Evolutionary conservation across 345 rosid genomes (phyloP), one percentile per base, ranked within the genome.

Genomic region (rapeseed (Brassica napus)): DNA sequence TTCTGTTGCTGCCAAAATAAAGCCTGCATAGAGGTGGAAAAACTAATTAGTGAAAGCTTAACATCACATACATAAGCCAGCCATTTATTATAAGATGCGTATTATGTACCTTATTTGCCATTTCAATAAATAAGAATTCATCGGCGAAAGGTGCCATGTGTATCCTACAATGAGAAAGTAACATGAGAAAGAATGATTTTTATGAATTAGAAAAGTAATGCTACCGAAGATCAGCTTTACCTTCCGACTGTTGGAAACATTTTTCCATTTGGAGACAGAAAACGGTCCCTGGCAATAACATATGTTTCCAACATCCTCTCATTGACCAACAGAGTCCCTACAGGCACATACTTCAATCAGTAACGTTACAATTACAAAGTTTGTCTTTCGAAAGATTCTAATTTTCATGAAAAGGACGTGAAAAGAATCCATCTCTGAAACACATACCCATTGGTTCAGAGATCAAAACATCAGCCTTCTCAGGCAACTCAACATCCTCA

Each of bases 61-160:
- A 64, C 8, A 63, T 16, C 31, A n/a, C 70, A 54, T 63, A 42
- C 68, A 18, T 54, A 76, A 23, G 4, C 3, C 30, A 26, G 70
- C 52, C 35, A 26, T 60, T 76, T 58, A 69, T 21, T 58, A 18
- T 39, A 32, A 72, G 61, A 71, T 72, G 55, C 0, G 34, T 76
- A 54, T 55, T 66, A 14, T 83, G 86, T 89, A 94, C 98, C 97
- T 92, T 92, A 87, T 90, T 94, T 58, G 97, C 97, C 85, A 94
- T 88, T 88, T 94, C 97, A 85, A 89, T 78, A 83, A 84, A 94
- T 26, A 94, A 85, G 74, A 89, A 92, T 82, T 94, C 97, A 84
- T 94, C 98, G 14, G 92, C 88, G 72, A 94, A 94, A 84, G 97
- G 98, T 71, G 97, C 97, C 97, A 92, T 91, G 81, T 94, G 97